Evolutionary conservation across 805 yeast species (phyloP), one percentile per base, ranked within the genome.

Genomic region (Candida ficus): DNA sequence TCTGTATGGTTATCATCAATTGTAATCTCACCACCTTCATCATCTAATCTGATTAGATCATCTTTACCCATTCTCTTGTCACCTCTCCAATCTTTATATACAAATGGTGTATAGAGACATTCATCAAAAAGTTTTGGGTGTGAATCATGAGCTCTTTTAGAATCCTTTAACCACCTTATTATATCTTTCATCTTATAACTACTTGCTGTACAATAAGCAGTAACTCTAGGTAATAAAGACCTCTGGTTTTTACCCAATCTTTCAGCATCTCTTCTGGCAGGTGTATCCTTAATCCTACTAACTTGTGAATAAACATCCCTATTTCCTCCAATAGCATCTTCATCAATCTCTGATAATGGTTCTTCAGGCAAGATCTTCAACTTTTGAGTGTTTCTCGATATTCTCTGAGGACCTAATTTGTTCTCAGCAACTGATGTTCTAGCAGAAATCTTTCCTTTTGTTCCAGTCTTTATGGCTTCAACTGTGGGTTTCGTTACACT

Each of bases 121-220:
- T 93, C 99, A 58, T 93, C 98, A 64, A 91, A 87, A 41, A 89
- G 63, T 52, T 85, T 86, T 1, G 98, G 96, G 49, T 78, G 78
- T 0, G 93, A 80, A 28, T 88, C 82, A 54, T 83, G 85, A 2
- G 74, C 67, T 45, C 84, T 66, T 56, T 78, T 84, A 18, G 88
- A 73, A 37, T 87, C 93, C 53, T 83, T 80, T 38, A 93, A 64
- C 90, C 96, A 91, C 53, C 91, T 69, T 35, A 83, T 70, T 30
- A 93, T 66, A 37, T 89, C 97, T 51, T 83, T 77, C 95, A 93
- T 86, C 49, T 78, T 78, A 57, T 90, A 93, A 19, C 93, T 79
- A 23, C 96, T 90, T 21, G 97, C 89, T 0, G 98, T 91, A 63
- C 98, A 91, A 58, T 89, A 93, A 3, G 96, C 95, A 0, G 98